Evolutionary conservation across 805 yeast genomes (phyloP).

Genomic region (Hermanozyma aechmeae): DNA sequence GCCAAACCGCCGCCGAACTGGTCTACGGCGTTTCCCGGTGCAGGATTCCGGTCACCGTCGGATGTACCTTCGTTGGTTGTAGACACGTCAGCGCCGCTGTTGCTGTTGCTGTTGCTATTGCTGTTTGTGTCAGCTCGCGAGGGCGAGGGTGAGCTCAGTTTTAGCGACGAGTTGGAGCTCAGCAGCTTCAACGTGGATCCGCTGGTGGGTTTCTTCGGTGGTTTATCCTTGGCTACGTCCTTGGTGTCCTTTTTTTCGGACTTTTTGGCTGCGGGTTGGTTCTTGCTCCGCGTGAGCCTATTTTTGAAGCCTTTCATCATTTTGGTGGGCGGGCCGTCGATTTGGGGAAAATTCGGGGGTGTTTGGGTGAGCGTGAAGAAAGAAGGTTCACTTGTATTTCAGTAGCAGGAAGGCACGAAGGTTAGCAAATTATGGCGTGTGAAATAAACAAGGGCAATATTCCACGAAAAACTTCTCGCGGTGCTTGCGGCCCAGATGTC

Average conservation of each 20-base stretch:
- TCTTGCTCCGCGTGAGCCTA: slow-evolving; percentile 35
- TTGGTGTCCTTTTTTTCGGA: slow-evolving; percentile 26
- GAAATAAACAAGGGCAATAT: no score
- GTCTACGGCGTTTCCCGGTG: neutral
- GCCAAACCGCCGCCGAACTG: slow-evolving; percentile 1
- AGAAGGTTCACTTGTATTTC: no score
- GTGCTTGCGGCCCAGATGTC: no score
- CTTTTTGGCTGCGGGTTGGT: slow-evolving; percentile 21
- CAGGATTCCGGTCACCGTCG: no score
- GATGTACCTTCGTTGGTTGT: no score
- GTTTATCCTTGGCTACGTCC: slow-evolving; percentile 28
- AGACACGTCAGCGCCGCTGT: no score
- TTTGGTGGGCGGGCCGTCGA: slow-evolving; percentile 23
- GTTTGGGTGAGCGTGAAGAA: no score
- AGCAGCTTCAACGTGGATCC: neutral
- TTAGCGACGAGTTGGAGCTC: slow-evolving; percentile 6
- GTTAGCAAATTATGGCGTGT: no score
- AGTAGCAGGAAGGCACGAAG: no score
- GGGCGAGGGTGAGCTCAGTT: slow-evolving; percentile 24
- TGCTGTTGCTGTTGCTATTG: neutral
- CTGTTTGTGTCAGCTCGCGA: slow-evolving; percentile 18
- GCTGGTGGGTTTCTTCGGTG: no score
- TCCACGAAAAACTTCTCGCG: no score
- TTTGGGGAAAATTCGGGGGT: no score
- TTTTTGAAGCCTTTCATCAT: slow-evolving; percentile 75